phyloP scores from a whole-genome alignment of 768 basidiomycete species.

The Trametes villosa region DNA sequence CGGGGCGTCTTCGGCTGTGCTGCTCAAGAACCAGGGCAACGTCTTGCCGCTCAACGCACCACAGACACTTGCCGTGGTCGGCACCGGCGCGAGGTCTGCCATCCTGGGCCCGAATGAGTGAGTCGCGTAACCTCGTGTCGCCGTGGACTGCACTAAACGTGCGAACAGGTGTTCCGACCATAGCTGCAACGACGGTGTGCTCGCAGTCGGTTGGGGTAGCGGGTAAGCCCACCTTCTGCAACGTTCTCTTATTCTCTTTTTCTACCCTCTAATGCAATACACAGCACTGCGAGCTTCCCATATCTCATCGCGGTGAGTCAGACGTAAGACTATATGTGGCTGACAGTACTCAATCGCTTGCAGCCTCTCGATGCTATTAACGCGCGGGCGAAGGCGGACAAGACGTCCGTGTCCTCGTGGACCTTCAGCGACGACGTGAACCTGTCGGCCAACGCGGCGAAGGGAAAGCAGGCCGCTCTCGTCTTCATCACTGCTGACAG shows the following conservation, averaged over 20 bases:
- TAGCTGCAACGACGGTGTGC: slow-evolving; percentile 62
- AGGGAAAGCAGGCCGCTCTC: slow-evolving; percentile 54
- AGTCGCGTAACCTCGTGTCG: not conserved
- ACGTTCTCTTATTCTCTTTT: not conserved
- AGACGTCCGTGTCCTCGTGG: slow-evolving; percentile 46
- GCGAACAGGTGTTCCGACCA: slow-evolving; percentile 51
- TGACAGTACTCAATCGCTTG: not conserved
- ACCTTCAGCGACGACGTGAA: slow-evolving; percentile 55
- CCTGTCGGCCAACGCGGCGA: slow-evolving; percentile 47
- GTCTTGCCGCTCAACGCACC: slow-evolving; percentile 51
- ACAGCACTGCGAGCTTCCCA: slow-evolving; percentile 54
- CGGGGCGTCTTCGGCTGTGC: slow-evolving; percentile 63
- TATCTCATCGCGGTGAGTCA: slow-evolving; percentile 51
- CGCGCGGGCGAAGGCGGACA: slow-evolving; percentile 37
- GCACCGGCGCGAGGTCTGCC: slow-evolving; percentile 56
- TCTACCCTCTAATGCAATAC: not conserved
- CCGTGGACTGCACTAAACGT: not conserved
- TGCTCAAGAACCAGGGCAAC: slow-evolving; percentile 60
- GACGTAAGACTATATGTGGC: not conserved
- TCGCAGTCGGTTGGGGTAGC: slow-evolving; percentile 60
- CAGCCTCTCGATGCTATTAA: slow-evolving; percentile 48
- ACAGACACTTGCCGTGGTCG: slow-evolving; percentile 57
- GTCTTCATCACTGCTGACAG: slow-evolving; percentile 56
- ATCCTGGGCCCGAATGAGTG: slow-evolving; percentile 60
- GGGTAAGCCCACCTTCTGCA: slow-evolving; percentile 24